These are phyloP conservation scores for Sideroxylon spinosum DNA, from an alignment of 179 eudicot species.

Conservation along the genomic window DNA sequence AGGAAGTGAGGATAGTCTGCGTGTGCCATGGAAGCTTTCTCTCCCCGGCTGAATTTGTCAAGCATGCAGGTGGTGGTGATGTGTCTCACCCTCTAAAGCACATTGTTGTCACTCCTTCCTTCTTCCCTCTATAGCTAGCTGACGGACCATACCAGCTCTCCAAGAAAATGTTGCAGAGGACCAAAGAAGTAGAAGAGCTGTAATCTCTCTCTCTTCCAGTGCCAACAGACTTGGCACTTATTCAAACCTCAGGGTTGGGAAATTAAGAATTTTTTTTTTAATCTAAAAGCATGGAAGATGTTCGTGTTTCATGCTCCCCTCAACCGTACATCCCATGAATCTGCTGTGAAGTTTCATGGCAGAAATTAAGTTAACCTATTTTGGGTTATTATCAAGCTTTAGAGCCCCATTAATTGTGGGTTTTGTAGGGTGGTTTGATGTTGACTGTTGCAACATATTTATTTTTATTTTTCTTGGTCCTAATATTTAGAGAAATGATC, in stretches of 20 bases:
- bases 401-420: too few relatives aligned
- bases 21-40: constrained; percentile 37
- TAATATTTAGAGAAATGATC: too few relatives aligned
- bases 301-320: too few relatives aligned
- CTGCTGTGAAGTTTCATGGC: too few relatives aligned
- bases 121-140: constrained; percentile 10
- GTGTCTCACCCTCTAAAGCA: constrained; percentile 34
- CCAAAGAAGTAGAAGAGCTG: constrained; percentile 9
- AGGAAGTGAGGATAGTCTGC: constrained; percentile 31
- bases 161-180: background rate
- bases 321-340: too few relatives aligned
- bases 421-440: too few relatives aligned
- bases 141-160: background rate
- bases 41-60: constrained; percentile 39
- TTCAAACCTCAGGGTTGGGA: background rate
- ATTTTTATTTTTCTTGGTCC: too few relatives aligned
- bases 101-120: constrained; percentile 28
- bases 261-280: background rate
- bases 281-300: too few relatives aligned
- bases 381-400: too few relatives aligned
- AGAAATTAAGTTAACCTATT: too few relatives aligned
- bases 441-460: too few relatives aligned
- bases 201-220: background rate
- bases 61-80: constrained; percentile 36
- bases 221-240: background rate